These are phyloP conservation scores for Przewalskia tangutica DNA, from an alignment of 257 asterid genomes.

Conservation along the genomic window DNA sequence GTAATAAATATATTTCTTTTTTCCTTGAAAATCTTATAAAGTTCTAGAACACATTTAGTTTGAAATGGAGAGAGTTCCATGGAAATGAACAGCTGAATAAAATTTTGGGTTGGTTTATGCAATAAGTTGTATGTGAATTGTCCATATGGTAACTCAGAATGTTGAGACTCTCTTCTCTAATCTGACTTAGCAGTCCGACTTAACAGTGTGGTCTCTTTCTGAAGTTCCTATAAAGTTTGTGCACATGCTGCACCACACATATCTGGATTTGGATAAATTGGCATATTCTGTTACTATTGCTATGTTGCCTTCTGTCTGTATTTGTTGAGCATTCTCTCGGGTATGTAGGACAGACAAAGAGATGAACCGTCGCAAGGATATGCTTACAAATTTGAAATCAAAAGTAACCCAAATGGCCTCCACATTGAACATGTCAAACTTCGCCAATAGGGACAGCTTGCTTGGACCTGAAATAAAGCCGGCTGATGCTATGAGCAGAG, in stretches of 20 bases:
- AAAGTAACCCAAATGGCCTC: slow-evolving; percentile 86
- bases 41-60: neutral
- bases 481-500: slow-evolving; percentile 73
- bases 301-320: neutral
- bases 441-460: slow-evolving; percentile 82
- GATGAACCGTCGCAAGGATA: slow-evolving; percentile 83
- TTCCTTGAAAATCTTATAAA: neutral
- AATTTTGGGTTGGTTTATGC: neutral
- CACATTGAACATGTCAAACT: slow-evolving; percentile 74
- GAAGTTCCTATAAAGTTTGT: neutral
- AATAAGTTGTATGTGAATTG: neutral
- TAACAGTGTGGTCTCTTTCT: neutral
- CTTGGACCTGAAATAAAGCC: slow-evolving; percentile 92
- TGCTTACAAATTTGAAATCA: slow-evolving; percentile 54
- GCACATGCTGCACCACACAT: neutral
- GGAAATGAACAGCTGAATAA: neutral
- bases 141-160: neutral
- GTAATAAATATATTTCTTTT: neutral
- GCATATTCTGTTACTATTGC: neutral
- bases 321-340: neutral
- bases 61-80: neutral
- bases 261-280: neutral
- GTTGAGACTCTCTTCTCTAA: neutral
- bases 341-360: slow-evolving; percentile 73
- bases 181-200: neutral